A percentile compares a stretch with the other conserved stretches of the same genome.
These are phyloP conservation scores for Ophiostoma fasciatum DNA, from an alignment of 2,329 filamentous ascomycete species.

Conservation along the genomic window DNA sequence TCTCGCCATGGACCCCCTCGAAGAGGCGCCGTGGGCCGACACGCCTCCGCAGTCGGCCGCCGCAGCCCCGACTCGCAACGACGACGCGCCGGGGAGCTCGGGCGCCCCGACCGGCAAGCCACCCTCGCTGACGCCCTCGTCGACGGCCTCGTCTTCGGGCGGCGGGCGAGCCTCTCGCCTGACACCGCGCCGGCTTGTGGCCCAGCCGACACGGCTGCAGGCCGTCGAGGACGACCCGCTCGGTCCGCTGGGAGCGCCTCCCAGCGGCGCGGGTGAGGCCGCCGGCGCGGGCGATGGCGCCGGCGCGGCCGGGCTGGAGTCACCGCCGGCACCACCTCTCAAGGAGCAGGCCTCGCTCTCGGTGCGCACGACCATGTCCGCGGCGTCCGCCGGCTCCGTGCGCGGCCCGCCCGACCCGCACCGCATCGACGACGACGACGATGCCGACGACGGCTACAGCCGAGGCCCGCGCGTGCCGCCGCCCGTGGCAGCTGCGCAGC, in stretches of 20 bases:
- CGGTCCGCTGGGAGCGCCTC: slow-evolving; percentile 54
- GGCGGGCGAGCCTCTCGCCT: slow-evolving; percentile 28
- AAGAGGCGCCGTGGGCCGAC: slow-evolving; percentile 41
- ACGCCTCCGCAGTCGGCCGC: slow-evolving; percentile 17
- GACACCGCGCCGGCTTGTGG: slow-evolving; percentile 48
- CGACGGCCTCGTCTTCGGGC: slow-evolving; percentile 17
- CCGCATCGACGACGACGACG: slow-evolving; percentile 57
- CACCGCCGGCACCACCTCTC: slow-evolving; percentile 53
- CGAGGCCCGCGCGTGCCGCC: slow-evolving; percentile 49
- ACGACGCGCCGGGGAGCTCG: slow-evolving; percentile 15
- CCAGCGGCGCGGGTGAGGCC: slow-evolving; percentile 15
- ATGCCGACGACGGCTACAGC: slow-evolving; percentile 38
- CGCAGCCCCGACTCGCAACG: slow-evolving; percentile 6
- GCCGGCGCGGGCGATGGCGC: slow-evolving; percentile 7
- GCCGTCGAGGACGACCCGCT: slow-evolving; percentile 62
- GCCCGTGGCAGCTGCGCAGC: slow-evolving; percentile 43
- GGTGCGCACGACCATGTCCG: slow-evolving; percentile 42
- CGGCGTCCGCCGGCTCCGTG: slow-evolving; percentile 16
- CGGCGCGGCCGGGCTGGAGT: slow-evolving; percentile 6
- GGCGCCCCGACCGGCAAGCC: slow-evolving; percentile 17
- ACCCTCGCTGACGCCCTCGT: slow-evolving; percentile 7
- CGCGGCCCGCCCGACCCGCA: slow-evolving; percentile 41
- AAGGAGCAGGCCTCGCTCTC: slow-evolving; percentile 50
- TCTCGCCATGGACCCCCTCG: slow-evolving; percentile 29
- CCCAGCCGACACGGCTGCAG: slow-evolving; percentile 64